Base-by-base conservation (phyloP, 192 early-diverging fungal species). In the Linnemannia exigua region DNA sequence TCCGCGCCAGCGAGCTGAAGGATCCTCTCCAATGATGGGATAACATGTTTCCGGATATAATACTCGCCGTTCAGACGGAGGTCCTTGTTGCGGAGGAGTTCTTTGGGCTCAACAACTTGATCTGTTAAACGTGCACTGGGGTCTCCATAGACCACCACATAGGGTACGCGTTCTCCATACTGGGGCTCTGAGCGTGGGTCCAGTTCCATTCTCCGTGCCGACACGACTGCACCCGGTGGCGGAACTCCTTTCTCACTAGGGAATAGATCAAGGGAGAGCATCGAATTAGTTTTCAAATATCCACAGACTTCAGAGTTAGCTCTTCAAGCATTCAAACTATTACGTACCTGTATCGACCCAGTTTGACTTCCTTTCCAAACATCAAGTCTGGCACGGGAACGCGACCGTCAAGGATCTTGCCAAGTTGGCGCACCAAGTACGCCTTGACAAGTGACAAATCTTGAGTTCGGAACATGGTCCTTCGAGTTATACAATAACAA, bases 131-230 rank as follows among this genome's bases (percentile, higher is more conserved):
- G 90, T 12, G 90, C 88, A 16, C 91, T 89, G 0, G 92, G 91
- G n/a, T 93, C 93, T 25, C 91, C 89, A 74, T 95, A 86, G 0
- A 95, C 92, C 3, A 99, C 95, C 1, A 98, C 91, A 75, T 95
- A 98, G 1, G 98, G 97, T 28, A 98, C 95, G 16, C 98, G 91
- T 80, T 98, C 96, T 5, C 95, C 95, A 77, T 96, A 93, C 73
- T 97, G 93, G 3, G 97, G 97, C 83, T 95, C 97, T 0, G 94
- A 87, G 1, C 95, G 87, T n/a, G 89, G 90, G 84, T 97, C 95
- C 14, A 80, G 52, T 48, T 89, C 82, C 93, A 97, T 96, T 41
- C 86, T 88, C 35, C 92, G 87, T n/a, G 80, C 88, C 67, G 93
- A 90, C 37, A 98, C 89, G n/a, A 92, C 80, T 16, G 94, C 96